phyloP scores from a whole-genome alignment of 1,284 basidiomycete genomes.

The Cutaneotrichosporon curvatum region DNA sequence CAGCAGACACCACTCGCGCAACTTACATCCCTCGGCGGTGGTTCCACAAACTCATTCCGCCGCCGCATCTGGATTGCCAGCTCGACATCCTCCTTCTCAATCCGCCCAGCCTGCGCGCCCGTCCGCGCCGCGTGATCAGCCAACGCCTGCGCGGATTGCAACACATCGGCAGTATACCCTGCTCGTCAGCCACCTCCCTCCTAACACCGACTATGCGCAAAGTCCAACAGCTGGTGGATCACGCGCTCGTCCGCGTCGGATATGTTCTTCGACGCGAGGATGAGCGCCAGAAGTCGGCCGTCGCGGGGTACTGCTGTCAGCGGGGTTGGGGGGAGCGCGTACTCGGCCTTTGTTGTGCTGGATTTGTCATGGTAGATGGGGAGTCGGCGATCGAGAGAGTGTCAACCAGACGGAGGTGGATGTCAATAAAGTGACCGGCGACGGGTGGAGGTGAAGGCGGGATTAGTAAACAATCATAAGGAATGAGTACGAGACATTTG shows the following conservation, averaged over 20 bases:
- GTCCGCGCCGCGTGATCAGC: constrained; percentile 79
- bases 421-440: not conserved
- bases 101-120: constrained; percentile 53
- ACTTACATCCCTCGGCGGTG: constrained; percentile 88
- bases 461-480: too few species aligned
- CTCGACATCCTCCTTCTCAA: constrained; percentile 84
- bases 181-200: not conserved
- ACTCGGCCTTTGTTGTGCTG: constrained; percentile 9
- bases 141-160: constrained; percentile 84
- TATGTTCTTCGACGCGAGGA: constrained; percentile 89
- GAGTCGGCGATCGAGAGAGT: not conserved
- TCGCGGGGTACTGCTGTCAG: constrained; percentile 59
- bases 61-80: constrained; percentile 88
- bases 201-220: constrained; percentile 63
- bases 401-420: not conserved
- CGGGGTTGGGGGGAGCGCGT: not conserved
- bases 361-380: constrained; percentile 9
- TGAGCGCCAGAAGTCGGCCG: constrained; percentile 82
- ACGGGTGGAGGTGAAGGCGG: too few species aligned
- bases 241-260: constrained; percentile 91
- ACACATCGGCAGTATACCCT: constrained; percentile 81
- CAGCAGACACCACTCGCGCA: not conserved
- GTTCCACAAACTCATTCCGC: constrained; percentile 87
- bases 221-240: constrained; percentile 89
- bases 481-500: too few species aligned